A percentile compares a stretch with the other conserved stretches of the same genome.
phyloP scores from a whole-genome alignment of 176 grass and related monocot genomes.

The Panicum miliaceum region DNA sequence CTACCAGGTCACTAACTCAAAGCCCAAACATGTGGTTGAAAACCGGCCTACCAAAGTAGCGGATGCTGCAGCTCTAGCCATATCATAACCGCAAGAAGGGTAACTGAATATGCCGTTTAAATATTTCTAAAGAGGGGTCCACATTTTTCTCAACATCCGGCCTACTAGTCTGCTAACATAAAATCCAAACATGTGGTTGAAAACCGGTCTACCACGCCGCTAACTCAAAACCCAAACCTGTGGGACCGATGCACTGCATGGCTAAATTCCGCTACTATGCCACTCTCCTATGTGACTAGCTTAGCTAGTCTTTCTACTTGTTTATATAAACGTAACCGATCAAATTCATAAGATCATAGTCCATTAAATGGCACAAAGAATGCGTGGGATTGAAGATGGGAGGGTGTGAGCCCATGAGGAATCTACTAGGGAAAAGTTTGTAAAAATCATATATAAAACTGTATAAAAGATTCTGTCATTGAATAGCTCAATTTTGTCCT shows the following conservation, averaged over 20 bases:
- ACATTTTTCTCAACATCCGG: background rate
- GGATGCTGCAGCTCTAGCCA: too few relatives aligned
- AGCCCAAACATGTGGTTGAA: too few relatives aligned
- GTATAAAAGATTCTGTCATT: too few relatives aligned
- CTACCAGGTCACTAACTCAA: too few relatives aligned
- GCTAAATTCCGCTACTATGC: background rate
- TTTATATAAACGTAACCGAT: background rate
- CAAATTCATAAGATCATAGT: background rate
- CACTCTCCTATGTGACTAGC: background rate
- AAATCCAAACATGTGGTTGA: background rate
- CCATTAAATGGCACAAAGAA: background rate
- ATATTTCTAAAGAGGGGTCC: background rate
- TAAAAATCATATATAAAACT: too few relatives aligned
- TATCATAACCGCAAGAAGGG: too few relatives aligned
- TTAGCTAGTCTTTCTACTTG: background rate
- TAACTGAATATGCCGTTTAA: background rate
- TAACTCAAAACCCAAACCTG: background rate
- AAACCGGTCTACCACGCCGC: accelerated
- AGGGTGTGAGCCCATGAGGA: background rate
- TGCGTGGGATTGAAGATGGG: background rate
- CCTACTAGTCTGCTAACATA: accelerated
- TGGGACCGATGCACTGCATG: background rate
- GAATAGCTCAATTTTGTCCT: too few relatives aligned
- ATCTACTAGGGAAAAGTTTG: background rate
- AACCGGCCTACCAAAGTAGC: too few relatives aligned